Evolutionary conservation across 257 asterid species (phyloP), one percentile per base, ranked within the genome.

Genomic region (Solanum pennellii): DNA sequence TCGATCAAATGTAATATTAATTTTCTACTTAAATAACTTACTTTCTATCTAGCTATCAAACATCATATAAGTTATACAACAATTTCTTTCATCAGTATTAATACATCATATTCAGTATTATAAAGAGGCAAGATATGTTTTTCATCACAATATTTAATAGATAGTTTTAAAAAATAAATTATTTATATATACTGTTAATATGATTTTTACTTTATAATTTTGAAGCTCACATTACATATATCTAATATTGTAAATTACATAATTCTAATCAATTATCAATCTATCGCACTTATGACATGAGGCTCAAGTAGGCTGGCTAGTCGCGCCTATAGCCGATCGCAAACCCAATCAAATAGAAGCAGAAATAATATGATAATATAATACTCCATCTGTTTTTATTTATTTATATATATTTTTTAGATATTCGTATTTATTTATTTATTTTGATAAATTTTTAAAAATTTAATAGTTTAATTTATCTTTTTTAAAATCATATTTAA

Each of bases 251-350:
- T 16, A 52, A 52, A 2, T 59, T 7, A 1, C 0, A 8, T 20
- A 59, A 59, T 59, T 59, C 27, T 59, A 59, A 59, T 1, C 6
- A 7, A 0, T 2, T 18, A 83, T 21, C 14, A 83, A 56, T 83
- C 7, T 13, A 12, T 1, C 13, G 14, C 14, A 39, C 69, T 27
- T 59, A 14, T 33, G 72, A 5, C 41, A 13, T 21, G n/a, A 4
- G 66, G 20, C 42, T 71, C 4, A 71, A 21, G 49, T 29, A 72
- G 44, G 83, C 65, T 72, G 82, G 88, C 82, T 73, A 52, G 56
- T 72, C 25, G 7, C 23, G 15, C 56, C 23, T 47, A 45, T 65
- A 49, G 83, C 59, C 35, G 41, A 73, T 73, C 29, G 7, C 25
- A 71, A 52, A 31, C 85, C 31, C 83, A 31, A 75, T 52, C 56